A percentile compares a stretch with the other conserved stretches of the same genome.
Conservation (phyloP, 192 early-diverging fungal species). For the Obelidium mucronatum region DNA sequence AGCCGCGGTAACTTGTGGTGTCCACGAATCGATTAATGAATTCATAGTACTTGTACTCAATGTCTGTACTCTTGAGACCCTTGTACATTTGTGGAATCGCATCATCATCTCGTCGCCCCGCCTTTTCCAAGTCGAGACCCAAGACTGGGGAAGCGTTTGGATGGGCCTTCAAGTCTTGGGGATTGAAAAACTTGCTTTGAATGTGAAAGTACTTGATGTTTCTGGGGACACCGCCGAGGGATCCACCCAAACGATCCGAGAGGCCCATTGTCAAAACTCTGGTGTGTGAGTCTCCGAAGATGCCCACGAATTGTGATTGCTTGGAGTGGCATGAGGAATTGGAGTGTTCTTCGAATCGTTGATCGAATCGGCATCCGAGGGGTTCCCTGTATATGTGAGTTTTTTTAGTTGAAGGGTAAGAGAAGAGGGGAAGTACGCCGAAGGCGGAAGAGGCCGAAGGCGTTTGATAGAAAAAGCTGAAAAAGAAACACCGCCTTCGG, state of each 20-base stretch:
- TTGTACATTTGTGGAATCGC: too few relatives aligned
- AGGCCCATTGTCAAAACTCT: background rate
- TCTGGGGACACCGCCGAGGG: background rate
- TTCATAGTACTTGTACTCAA: background rate
- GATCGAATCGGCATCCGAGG: slow-evolving; percentile 22
- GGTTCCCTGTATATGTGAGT: slow-evolving; percentile 7
- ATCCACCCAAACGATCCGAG: background rate
- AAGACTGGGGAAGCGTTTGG: too few relatives aligned
- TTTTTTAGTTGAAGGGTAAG: too few relatives aligned
- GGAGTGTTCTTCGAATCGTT: background rate
- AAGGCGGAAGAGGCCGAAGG: too few relatives aligned
- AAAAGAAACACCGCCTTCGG: too few relatives aligned
- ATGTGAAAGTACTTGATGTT: slow-evolving; percentile 6
- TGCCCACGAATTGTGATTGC: background rate
- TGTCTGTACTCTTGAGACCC: too few relatives aligned
- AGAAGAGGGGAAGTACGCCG: too few relatives aligned
- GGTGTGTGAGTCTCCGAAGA: slow-evolving; percentile 9
- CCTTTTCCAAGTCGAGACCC: too few relatives aligned
- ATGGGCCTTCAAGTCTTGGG: background rate
- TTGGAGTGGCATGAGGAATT: slow-evolving; percentile 4
- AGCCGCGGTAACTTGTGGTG: background rate
- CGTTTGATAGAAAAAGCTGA: background rate
- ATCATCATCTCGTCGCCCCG: too few relatives aligned
- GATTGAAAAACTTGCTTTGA: background rate
- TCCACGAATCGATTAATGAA: background rate